phyloP scores from a whole-genome alignment of 1,284 basidiomycete species.

The Pholiota adiposa region DNA sequence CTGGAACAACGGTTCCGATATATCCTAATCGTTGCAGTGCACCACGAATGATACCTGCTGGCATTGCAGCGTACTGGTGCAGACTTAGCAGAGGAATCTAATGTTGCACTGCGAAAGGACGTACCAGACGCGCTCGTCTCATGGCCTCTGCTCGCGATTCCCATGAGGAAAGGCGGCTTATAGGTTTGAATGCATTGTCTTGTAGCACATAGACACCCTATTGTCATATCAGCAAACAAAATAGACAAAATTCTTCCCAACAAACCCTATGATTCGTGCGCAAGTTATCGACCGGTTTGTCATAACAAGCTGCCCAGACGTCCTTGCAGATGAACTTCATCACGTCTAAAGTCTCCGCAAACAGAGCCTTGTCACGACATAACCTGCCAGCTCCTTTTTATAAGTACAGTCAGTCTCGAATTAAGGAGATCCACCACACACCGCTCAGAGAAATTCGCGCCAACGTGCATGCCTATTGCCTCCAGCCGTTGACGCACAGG shows the following conservation, averaged over 20 bases:
- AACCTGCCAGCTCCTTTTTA: constrained; percentile 52
- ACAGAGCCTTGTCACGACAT: constrained; percentile 74
- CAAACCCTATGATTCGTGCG: constrained; percentile 90
- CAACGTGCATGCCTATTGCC: constrained; percentile 85
- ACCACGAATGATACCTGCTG: constrained; percentile 84
- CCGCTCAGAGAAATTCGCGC: constrained; percentile 86
- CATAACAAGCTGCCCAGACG: constrained; percentile 86
- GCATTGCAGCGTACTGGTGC: constrained; percentile 75
- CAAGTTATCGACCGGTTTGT: constrained; percentile 95
- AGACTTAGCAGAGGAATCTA: not conserved
- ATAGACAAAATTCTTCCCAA: constrained; percentile 5
- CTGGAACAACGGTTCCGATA: constrained; percentile 73
- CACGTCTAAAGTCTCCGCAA: constrained; percentile 84
- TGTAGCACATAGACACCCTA: constrained; percentile 95
- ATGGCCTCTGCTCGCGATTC: constrained; percentile 76
- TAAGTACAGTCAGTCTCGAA: constrained; percentile 5
- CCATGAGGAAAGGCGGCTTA: constrained; percentile 79
- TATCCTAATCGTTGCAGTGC: constrained; percentile 80
- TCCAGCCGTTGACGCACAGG: constrained; percentile 75
- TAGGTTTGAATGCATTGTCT: constrained; percentile 88
- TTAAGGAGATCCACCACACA: constrained; percentile 38
- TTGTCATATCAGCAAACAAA: not conserved
- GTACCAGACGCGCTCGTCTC: constrained; percentile 71
- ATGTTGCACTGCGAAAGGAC: constrained; percentile 25
- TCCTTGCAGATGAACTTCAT: constrained; percentile 98